Conservation (phyloP, 371 early-diverging fungal genomes). For the Cokeromyces recurvatus region DNA sequence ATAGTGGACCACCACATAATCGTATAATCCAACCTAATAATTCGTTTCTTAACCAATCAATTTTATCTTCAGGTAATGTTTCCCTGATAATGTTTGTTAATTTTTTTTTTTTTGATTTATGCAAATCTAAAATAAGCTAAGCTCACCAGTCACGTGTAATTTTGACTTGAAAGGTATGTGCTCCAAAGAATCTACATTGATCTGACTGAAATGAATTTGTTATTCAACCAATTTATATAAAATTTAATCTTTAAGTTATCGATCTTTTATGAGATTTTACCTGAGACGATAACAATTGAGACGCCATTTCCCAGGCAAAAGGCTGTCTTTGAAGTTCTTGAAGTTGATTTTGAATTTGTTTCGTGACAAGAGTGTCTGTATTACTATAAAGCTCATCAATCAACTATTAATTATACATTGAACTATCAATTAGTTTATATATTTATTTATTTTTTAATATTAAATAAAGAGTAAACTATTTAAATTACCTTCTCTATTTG, state of each 20-base stretch:
- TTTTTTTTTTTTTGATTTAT: too few relatives aligned
- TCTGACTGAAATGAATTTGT: constrained; percentile 38
- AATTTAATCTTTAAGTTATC: background rate
- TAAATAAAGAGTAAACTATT: too few relatives aligned
- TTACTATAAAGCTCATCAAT: constrained; percentile 46
- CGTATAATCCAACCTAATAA: constrained; percentile 59
- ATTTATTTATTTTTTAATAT: too few relatives aligned
- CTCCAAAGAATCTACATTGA: constrained; percentile 79
- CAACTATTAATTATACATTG: background rate
- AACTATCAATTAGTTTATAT: background rate
- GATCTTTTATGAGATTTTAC: too few relatives aligned
- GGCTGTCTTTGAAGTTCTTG: constrained; percentile 65
- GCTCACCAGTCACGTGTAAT: constrained; percentile 73
- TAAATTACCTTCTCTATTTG: constrained; percentile 21
- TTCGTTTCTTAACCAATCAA: constrained; percentile 59
- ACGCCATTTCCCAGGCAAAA: constrained; percentile 74
- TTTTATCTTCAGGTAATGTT: constrained; percentile 56
- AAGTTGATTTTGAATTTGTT: constrained; percentile 63
- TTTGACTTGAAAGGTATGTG: constrained; percentile 79
- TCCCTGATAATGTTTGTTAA: constrained; percentile 39
- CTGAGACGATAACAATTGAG: constrained; percentile 53
- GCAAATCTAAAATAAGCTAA: too few relatives aligned
- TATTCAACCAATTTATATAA: background rate
- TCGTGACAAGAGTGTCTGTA: constrained; percentile 36
- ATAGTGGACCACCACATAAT: constrained; percentile 54